A percentile compares a stretch with the other conserved stretches of the same genome.
phyloP scores from a whole-genome alignment of 1,284 basidiomycete species.

The Caloboletus firmus region DNA sequence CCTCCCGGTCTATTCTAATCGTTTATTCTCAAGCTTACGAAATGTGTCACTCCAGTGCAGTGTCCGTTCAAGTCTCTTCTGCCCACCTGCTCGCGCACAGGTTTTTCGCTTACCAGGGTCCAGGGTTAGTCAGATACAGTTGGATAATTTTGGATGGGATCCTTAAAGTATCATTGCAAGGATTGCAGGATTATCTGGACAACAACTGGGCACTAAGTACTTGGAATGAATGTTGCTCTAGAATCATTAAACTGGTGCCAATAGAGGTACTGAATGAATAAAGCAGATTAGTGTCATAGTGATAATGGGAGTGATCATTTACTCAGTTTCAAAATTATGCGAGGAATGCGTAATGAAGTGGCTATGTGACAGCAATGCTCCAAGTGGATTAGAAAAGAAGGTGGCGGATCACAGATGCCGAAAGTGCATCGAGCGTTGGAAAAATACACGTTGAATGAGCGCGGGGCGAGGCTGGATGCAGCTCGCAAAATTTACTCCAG shows the following conservation, averaged over 20 bases:
- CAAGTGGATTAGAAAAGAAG: conserved; percentile 19
- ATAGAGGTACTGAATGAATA: conserved; percentile 33
- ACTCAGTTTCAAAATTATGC: conserved; percentile 36
- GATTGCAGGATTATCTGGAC: conserved; percentile 13
- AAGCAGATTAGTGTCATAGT: conserved; percentile 36
- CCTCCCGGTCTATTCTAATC: too few species aligned
- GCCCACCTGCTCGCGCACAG: background rate
- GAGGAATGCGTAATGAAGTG: conserved; percentile 34
- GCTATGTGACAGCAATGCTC: conserved; percentile 38
- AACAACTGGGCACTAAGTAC: conserved; percentile 18
- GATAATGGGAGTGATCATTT: conserved; percentile 34
- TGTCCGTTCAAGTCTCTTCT: background rate
- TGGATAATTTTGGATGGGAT: background rate
- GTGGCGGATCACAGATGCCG: conserved; percentile 33
- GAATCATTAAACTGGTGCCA: conserved; percentile 31
- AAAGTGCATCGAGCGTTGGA: conserved; percentile 6
- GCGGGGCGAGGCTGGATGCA: conserved; percentile 17
- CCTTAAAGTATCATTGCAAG: conserved; percentile 5
- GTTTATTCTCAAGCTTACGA: background rate
- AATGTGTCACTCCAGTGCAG: background rate
- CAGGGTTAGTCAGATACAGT: conserved; percentile 13
- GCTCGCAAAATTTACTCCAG: conserved; percentile 17
- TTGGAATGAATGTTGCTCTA: conserved; percentile 27
- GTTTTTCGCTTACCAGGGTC: conserved; percentile 20
- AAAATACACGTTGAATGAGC: conserved; percentile 15